Conservation (phyloP, 805 yeast species). For the Yamadazyma takamatsuzukensis region DNA sequence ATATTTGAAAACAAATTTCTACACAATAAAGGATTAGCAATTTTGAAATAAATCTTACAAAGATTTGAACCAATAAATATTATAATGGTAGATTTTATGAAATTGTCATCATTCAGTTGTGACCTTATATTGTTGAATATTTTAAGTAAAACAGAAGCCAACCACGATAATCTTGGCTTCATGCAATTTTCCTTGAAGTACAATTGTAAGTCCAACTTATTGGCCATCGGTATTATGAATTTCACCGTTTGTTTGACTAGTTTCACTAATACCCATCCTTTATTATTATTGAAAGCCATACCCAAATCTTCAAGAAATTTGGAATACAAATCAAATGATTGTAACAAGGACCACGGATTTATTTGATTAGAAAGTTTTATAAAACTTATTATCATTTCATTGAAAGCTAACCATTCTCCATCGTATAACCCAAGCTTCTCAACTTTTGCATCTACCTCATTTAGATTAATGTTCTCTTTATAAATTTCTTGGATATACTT, state of each 20-base stretch:
- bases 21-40: constrained; percentile 55
- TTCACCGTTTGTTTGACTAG: constrained; percentile 36
- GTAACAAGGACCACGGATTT: constrained; percentile 49
- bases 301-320: constrained; percentile 45
- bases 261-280: constrained; percentile 32
- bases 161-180: constrained; percentile 45
- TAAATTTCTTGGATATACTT: constrained; percentile 1
- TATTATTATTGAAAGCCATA: constrained; percentile 43
- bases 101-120: constrained; percentile 30
- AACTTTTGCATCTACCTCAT: too few species aligned
- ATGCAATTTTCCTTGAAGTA: constrained; percentile 34
- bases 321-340: constrained; percentile 53
- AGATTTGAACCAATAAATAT: constrained; percentile 51
- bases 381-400: constrained; percentile 42
- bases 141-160: constrained; percentile 53
- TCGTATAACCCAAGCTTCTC: constrained; percentile 8
- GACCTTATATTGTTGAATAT: constrained; percentile 61
- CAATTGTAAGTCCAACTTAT: constrained; percentile 38
- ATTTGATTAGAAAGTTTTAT: constrained; percentile 46
- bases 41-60: constrained; percentile 53
- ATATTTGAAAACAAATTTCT: constrained; percentile 60
- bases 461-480: constrained; percentile 3
- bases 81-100: constrained; percentile 42
- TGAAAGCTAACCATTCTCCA: constrained; percentile 47
- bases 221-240: constrained; percentile 43